A percentile compares a stretch with the other conserved stretches of the same genome.
phyloP scores from a whole-genome alignment of 805 yeast species.

The Lachancea mirantina region DNA sequence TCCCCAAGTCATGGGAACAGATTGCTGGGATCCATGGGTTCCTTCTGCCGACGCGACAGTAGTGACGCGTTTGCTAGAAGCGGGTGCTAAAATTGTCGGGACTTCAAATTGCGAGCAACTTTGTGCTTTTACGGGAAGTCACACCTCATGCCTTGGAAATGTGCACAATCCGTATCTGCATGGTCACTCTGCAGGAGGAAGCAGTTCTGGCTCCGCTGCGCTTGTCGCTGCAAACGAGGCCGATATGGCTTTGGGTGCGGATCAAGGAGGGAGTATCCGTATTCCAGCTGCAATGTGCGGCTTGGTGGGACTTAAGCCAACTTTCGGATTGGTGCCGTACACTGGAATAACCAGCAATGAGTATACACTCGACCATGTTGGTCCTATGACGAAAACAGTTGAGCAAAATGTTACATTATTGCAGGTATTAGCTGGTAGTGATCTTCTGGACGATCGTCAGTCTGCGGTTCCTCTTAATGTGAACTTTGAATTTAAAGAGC shows the following conservation, averaged over 20 bases:
- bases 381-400: constrained; percentile 35
- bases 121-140: constrained; percentile 30
- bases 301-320: constrained; percentile 42
- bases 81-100: constrained; percentile 33
- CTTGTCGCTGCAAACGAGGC: constrained; percentile 42
- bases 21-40: constrained; percentile 28
- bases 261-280: constrained; percentile 46
- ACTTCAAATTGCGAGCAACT: constrained; percentile 34
- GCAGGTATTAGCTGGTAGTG: constrained; percentile 33
- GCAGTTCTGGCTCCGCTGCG: constrained; percentile 50
- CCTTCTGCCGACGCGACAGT: constrained; percentile 34
- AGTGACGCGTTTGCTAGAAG: constrained; percentile 30
- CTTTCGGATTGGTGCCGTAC: constrained; percentile 38
- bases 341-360: constrained; percentile 34
- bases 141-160: constrained; percentile 36
- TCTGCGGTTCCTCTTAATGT: constrained; percentile 19
- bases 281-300: constrained; percentile 43
- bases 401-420: constrained; percentile 29
- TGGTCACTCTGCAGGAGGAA: constrained; percentile 41
- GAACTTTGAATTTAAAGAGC: constrained; percentile 16
- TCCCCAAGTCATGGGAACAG: constrained; percentile 34
- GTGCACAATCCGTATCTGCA: constrained; percentile 38
- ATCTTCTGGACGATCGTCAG: constrained; percentile 32
- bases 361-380: constrained; percentile 33
- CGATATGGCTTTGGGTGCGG: constrained; percentile 42